These are phyloP conservation scores for Zelonia costaricensis DNA, from an alignment of 208 protist genomes.

Conservation along the genomic window DNA sequence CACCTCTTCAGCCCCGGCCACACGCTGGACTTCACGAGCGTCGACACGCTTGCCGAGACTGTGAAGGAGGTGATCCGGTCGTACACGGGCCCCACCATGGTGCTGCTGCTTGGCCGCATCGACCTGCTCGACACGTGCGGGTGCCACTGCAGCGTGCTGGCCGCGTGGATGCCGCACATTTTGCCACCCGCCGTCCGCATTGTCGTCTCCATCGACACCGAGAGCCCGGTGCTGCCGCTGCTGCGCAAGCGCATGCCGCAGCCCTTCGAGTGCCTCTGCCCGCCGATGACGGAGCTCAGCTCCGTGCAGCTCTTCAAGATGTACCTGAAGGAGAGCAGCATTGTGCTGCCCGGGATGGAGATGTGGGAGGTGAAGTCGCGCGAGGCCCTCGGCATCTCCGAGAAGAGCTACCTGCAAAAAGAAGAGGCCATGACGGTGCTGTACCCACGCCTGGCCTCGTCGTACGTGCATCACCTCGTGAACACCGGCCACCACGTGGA, in stretches of 20 bases:
- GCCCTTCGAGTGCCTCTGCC: conserved; percentile 79
- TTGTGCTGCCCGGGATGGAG: conserved; percentile 47
- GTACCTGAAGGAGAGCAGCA: conserved; percentile 24
- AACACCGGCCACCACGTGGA: conserved; percentile 26
- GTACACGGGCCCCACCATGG: conserved; percentile 55
- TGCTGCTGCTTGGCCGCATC: conserved; percentile 57
- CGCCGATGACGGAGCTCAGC: conserved; percentile 49
- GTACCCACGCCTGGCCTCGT: conserved; percentile 57
- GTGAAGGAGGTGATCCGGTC: conserved; percentile 49
- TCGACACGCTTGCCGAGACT: conserved; percentile 38
- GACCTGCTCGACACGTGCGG: conserved; percentile 65
- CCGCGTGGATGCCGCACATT: conserved; percentile 74
- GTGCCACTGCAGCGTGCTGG: conserved; percentile 28
- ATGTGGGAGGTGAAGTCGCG: conserved; percentile 15
- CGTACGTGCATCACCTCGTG: conserved; percentile 51
- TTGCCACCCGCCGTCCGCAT: conserved; percentile 57
- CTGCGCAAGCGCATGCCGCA: conserved; percentile 74
- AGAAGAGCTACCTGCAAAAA: conserved; percentile 72
- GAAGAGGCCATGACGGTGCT: conserved; percentile 50
- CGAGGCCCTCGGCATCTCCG: conserved; percentile 47
- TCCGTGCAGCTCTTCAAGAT: conserved; percentile 46
- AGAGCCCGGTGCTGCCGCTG: conserved; percentile 60
- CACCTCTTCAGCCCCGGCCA: conserved; percentile 35
- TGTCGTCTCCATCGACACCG: conserved; percentile 66
- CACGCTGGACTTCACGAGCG: conserved; percentile 36